Base-by-base conservation (phyloP, 768 basidiomycete genomes). In the Amanita pseudoporphyria region DNA sequence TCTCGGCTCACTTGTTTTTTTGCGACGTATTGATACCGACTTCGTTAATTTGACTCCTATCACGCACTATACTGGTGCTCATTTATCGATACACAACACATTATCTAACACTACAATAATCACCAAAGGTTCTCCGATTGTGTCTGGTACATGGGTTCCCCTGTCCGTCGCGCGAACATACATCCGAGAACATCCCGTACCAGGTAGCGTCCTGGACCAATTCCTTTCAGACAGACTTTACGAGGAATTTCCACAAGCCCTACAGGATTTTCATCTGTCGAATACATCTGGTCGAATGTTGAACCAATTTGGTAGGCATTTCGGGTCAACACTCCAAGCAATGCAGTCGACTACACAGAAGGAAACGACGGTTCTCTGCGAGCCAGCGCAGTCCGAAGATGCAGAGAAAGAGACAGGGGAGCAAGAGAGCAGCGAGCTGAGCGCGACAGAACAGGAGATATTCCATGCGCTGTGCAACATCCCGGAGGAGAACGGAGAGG, bases 11-110 rank as follows among this genome's bases (percentile, higher is more conserved):
- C 69, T 70, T 45, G 66, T 73, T 28, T 69, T 87, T 41, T 64
- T 87, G 54, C 79, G 86, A 56, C 80, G 86, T 54, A 79, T 87
- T 48, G 85, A 87, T 65, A 84, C 84, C 30, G 83, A 85, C 58
- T 87, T 83, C 56, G 84, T 87, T 57, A 84, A 87, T 61, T 70
- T 87, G 40, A 74, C 81, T 37, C 72, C 77, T 18, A 75, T 85
- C 42, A 62, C 74, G 3, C 65, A 69, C 24, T 68, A 70, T 61
- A 67, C 74, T 42, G 67, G 68, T 40, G 58, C 72, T 51, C 60
- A 69, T 3, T 66, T 61, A 53, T 71, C 68, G 14, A 55, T 64
- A 35, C 61, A 68, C 53, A 58, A 64, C 58, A 53, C 69, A 44
- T 69, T 72, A 12, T 66, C 67, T 6, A 73, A 75, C 46, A 77